Evolutionary conservation across 208 protist species (phyloP).

Genomic region (Acanthamoeba polyphaga): DNA sequence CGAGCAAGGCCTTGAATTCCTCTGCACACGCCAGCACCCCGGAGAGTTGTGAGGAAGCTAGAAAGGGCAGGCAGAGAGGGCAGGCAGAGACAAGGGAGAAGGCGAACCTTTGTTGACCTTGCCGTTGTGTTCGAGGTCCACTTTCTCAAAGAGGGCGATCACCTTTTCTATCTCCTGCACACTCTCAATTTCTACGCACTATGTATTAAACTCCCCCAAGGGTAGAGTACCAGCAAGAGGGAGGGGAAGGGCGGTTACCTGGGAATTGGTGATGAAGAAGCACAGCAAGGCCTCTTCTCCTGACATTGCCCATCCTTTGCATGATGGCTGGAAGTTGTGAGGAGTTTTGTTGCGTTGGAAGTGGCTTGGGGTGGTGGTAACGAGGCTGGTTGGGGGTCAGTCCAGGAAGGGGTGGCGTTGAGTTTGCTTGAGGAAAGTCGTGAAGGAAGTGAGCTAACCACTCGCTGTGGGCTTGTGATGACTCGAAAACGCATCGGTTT

Average conservation of each 20-base stretch:
- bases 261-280: conserved; percentile 52
- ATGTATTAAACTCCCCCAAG: not conserved
- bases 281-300: conserved; percentile 26
- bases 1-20: conserved; percentile 15
- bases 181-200: not conserved
- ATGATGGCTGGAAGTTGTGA: not conserved
- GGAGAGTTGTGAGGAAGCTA: not conserved
- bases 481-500: not conserved
- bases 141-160: conserved; percentile 56
- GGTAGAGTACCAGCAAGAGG: not conserved
- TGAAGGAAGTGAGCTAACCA: no score
- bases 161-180: conserved; percentile 59
- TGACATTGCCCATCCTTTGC: conserved; percentile 13
- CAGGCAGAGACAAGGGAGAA: not conserved
- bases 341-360: not conserved
- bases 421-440: not conserved
- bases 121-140: conserved; percentile 40
- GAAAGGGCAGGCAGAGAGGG: not conserved
- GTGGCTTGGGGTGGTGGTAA: not conserved
- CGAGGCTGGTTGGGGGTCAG: not conserved
- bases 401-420: not conserved
- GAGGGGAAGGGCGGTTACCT: not conserved
- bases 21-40: not conserved
- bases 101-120: conserved; percentile 7
- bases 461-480: not conserved